Conservation (phyloP, 1,284 basidiomycete species). For the Bjerkandera adusta region DNA sequence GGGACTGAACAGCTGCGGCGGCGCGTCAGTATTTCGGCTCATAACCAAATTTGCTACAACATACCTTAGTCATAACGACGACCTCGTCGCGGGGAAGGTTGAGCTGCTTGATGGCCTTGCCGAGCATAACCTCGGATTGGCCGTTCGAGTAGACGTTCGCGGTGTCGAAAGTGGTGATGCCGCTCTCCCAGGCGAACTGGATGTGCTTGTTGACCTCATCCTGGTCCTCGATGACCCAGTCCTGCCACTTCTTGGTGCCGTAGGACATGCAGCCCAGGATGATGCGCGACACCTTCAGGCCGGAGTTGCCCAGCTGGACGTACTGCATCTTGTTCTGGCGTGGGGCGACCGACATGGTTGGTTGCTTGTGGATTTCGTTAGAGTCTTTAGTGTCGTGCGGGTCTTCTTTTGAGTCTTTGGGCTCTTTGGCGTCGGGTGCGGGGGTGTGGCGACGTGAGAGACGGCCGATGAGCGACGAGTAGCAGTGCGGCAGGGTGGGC, state of each 20-base stretch:
- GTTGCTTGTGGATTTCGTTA: too few relatives aligned
- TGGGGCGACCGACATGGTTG: not conserved
- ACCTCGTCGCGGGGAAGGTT: conserved; percentile 37
- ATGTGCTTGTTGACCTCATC: conserved; percentile 30
- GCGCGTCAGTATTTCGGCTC: too few relatives aligned
- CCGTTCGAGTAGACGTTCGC: conserved; percentile 38
- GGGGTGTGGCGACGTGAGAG: too few relatives aligned
- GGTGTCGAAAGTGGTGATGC: conserved; percentile 38
- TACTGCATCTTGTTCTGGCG: not conserved
- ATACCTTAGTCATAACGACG: conserved; percentile 33
- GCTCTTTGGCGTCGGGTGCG: too few relatives aligned
- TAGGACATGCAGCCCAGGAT: conserved; percentile 35
- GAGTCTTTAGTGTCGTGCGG: too few relatives aligned
- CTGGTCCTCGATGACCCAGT: conserved; percentile 34
- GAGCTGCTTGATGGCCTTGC: conserved; percentile 29
- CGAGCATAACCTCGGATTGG: conserved; percentile 31
- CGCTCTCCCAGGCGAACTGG: conserved; percentile 25
- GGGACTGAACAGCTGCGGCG: not conserved
- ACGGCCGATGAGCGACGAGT: too few relatives aligned
- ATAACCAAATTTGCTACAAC: not conserved
- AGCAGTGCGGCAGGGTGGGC: too few relatives aligned
- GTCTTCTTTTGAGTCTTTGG: too few relatives aligned
- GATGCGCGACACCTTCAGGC: conserved; percentile 35
- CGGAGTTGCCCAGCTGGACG: conserved; percentile 36
- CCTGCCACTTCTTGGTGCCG: conserved; percentile 25